Evolutionary conservation across 805 yeast genomes (phyloP).

Genomic region (Citeromyces nyonsensis): DNA sequence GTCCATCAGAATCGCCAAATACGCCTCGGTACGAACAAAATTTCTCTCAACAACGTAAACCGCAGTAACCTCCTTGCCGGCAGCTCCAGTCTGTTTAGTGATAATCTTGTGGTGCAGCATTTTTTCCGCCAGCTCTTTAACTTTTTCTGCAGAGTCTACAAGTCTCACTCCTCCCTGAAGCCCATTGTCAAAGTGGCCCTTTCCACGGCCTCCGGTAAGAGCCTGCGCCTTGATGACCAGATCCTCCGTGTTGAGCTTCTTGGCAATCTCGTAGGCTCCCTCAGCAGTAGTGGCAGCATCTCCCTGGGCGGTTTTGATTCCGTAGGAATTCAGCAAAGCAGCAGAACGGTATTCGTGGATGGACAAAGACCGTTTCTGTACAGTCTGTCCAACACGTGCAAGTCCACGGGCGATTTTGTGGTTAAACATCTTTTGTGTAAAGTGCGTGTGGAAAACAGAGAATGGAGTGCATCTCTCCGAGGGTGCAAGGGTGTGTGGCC

Average conservation of each 20-base stretch:
- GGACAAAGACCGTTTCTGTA: conserved; percentile 54
- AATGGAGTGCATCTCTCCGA: conserved; percentile 3
- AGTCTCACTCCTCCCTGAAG: conserved; percentile 93
- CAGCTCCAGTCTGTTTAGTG: conserved; percentile 96
- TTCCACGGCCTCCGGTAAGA: conserved; percentile 98
- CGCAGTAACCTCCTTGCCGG: conserved; percentile 93
- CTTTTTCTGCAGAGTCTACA: conserved; percentile 75
- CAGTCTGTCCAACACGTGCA: background rate
- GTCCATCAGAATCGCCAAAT: conserved; percentile 88
- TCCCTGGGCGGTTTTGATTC: conserved; percentile 85
- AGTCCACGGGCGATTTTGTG: background rate
- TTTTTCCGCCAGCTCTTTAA: conserved; percentile 68
- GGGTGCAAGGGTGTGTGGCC: conserved; percentile 1
- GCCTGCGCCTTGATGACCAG: conserved; percentile 97
- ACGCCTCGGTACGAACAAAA: conserved; percentile 88
- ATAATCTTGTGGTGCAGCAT: conserved; percentile 88
- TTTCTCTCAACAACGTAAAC: conserved; percentile 93
- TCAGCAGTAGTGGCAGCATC: conserved; percentile 81
- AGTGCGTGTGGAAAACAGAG: background rate
- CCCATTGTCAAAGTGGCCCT: conserved; percentile 94
- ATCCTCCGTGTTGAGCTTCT: conserved; percentile 58
- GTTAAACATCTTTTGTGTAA: too few relatives aligned
- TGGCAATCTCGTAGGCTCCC: conserved; percentile 76
- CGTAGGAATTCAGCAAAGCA: conserved; percentile 62
- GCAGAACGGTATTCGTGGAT: conserved; percentile 96